Base-by-base conservation (phyloP, 345 rosid genomes). In the Viola odorata region DNA sequence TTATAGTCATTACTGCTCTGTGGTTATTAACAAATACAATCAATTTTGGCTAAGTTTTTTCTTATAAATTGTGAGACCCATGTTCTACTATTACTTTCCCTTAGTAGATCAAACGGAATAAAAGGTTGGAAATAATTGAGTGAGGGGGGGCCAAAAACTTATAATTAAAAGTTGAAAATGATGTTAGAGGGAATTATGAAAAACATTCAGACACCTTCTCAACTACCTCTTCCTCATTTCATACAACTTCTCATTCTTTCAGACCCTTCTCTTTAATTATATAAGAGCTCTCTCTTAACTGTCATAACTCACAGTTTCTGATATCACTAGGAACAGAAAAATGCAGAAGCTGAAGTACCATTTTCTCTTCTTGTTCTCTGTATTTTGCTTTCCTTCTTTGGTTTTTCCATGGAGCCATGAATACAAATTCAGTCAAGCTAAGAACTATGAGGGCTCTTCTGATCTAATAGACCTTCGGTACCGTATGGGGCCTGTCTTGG, bases 401-500 rank as follows among this genome's bases (percentile, higher is more conserved):
- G 67, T 44, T 32, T 60, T 61, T 41, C 51, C 79, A 39, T 53
- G 69, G 76, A 72, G 58, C 45, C 82, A 47, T 47, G 41, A 60
- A 52, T 17, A 37, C 12, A 45, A 62, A 40, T 57, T 62, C 65
- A 58, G 65, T 69, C 81, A 74, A 51, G 71, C 65, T 42, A 69
- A 69, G 41, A 73, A 73, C 61, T 83, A 66, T 56, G 84, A 77
- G 55, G 91, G 83, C 6, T 79, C 88, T 5, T 81, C 87, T 44
- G 84, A 83, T 52, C 63, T 76, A 4, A 75, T 65, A 12, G 73
- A 80, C 58, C 81, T 83, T 50, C 61, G 73, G 50, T 81, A 83
- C 71, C 89, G 81, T 75, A 81, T 80, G 89, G 89, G 87, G n/a
- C 89, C 89, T 53, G 85, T 83, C 32, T 72, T 83, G 23, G 75